Conservation (phyloP, 345 rosid genomes). For the Boechera stricta region DNA sequence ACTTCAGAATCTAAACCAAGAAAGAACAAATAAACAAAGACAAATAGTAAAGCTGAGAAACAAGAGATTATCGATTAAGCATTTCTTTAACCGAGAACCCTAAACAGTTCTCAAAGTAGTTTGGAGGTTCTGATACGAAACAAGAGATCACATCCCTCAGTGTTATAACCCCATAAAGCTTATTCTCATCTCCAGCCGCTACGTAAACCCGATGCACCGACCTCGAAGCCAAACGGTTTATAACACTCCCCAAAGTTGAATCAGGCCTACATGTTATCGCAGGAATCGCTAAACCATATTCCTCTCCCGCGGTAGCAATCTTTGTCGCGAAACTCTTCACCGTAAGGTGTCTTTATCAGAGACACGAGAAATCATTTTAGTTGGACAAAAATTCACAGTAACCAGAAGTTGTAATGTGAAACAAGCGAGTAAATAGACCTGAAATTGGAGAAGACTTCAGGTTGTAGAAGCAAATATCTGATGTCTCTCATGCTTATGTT, state of each 20-base stretch:
- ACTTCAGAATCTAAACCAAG: constrained; percentile 13
- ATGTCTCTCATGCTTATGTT: constrained; percentile 66
- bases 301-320: constrained; percentile 52
- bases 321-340: constrained; percentile 65
- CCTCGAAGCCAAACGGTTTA: constrained; percentile 67
- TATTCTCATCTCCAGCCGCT: constrained; percentile 53
- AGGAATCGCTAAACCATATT: constrained; percentile 53
- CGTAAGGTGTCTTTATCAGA: constrained; percentile 61
- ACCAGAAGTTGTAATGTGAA: not conserved
- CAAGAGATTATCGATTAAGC: constrained; percentile 51
- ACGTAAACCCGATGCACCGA: constrained; percentile 78
- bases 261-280: constrained; percentile 68
- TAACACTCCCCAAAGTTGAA: constrained; percentile 71
- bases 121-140: constrained; percentile 79
- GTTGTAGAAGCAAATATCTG: constrained; percentile 73
- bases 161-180: constrained; percentile 81
- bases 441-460: constrained; percentile 78
- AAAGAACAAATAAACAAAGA: not conserved
- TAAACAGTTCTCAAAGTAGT: constrained; percentile 61
- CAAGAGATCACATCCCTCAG: constrained; percentile 91
- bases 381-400: not conserved
- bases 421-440: constrained; percentile 52
- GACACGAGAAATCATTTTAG: not conserved
- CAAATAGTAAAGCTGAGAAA: not conserved
- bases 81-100: constrained; percentile 68